Evolutionary conservation across 768 basidiomycete species (phyloP), one percentile per base, ranked within the genome.

Genomic region (Kwoniella heveanensis): DNA sequence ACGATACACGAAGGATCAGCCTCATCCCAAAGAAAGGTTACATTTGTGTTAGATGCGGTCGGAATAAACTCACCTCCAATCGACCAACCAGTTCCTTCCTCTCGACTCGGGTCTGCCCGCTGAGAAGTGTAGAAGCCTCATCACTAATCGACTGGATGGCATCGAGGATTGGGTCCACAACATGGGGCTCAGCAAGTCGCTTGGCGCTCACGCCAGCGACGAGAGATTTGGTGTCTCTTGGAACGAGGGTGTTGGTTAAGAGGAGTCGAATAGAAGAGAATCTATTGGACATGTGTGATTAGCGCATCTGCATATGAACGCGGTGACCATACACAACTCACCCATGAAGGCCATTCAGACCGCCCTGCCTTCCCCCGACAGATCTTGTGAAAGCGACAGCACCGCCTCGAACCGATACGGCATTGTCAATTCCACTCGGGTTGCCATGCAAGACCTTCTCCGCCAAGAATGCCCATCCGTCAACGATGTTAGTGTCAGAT

Each of bases 371-470:
- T 54, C 85, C 86, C 66, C 89, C 91, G 63, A 89, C 88, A 69
- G 90, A 83, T 60, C 90, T 86, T 19, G 89, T 90, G 81, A 95
- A 99, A 21, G 88, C 86, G 68, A 98, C 83, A 26, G 92, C 96
- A 52, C 95, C 95, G 21, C 96, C 96, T 74, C 88, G 90, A 0
- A 92, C 90, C 17, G 90, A 85, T 36, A 97, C 91, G 21, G 93
- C 90, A 79, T 99, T 98, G 79, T 99, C 96, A 24, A 99, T 90
- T 9, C 96, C 96, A 71, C 92, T 95, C 2, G 96, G 96, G 73
- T 90, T 98, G 0, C 96, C 96, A 77, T 99, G 96, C 54, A 97
- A 82, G 46, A 99, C 89, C 80, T 98, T 98, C 82, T 99, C 96
- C 12, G 89, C 85, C 55, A 97, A 83, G 81, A 96, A 98, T 21